Conservation (phyloP, 202 grass and related monocot species). For the Panicum virgatum region DNA sequence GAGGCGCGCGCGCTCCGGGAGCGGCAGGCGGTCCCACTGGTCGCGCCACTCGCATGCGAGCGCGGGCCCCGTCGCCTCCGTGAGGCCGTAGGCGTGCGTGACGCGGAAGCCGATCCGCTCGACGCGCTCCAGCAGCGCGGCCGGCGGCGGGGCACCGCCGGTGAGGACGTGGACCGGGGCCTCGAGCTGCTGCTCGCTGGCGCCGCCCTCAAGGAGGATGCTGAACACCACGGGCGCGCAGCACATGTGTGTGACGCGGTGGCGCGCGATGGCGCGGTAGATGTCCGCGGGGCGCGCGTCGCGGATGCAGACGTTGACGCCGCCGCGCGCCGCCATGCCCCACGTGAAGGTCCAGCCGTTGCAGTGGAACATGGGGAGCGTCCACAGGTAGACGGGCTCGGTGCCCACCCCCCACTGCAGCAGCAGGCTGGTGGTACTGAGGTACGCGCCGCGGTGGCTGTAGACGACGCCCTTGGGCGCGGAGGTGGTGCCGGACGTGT, state of each 20-base stretch:
- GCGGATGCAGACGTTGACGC: constrained; percentile 72
- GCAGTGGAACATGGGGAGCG: constrained; percentile 88
- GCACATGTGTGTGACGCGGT: constrained; percentile 71
- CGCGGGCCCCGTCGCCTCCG: constrained; percentile 70
- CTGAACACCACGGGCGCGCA: constrained; percentile 61
- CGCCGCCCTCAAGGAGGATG: constrained; percentile 51
- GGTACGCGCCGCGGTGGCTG: constrained; percentile 74
- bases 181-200: neutral
- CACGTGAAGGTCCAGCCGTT: constrained; percentile 87
- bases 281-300: constrained; percentile 44
- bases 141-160: constrained; percentile 65
- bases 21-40: constrained; percentile 63
- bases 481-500: constrained; percentile 73
- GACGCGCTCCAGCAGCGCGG: constrained; percentile 51
- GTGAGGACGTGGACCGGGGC: constrained; percentile 54
- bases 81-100: constrained; percentile 70
- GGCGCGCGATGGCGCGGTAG: constrained; percentile 51
- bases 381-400: constrained; percentile 72
- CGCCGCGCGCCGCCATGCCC: constrained; percentile 70
- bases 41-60: constrained; percentile 68
- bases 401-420: constrained; percentile 54
- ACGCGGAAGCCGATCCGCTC: constrained; percentile 64
- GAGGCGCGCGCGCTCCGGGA: constrained; percentile 43
- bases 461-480: constrained; percentile 64
- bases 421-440: constrained; percentile 57